phyloP scores from a whole-genome alignment of 139 green algal genomes.

The Chlamydomonas sp. region DNA sequence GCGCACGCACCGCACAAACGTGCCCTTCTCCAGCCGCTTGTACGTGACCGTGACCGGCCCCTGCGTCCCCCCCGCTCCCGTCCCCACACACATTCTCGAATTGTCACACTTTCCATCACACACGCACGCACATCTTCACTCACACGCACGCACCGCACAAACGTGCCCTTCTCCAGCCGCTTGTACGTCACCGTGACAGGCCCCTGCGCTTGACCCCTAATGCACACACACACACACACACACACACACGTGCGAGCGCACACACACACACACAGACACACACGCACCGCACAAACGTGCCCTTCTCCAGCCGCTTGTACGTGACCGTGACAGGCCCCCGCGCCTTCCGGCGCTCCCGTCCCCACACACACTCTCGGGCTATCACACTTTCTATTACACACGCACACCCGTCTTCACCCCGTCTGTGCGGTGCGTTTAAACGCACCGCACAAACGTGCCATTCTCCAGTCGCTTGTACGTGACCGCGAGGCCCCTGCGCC shows the following conservation, averaged over 20 bases:
- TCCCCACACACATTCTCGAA: too few species aligned
- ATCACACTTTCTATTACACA: background rate
- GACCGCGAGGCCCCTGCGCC: slow-evolving; percentile 13
- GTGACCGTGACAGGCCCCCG: slow-evolving; percentile 18
- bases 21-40: slow-evolving; percentile 39
- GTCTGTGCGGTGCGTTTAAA: slow-evolving; percentile 28
- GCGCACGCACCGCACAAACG: slow-evolving; percentile 32
- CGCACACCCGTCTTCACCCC: too few species aligned
- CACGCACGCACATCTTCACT: too few species aligned
- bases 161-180: slow-evolving; percentile 40
- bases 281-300: slow-evolving; percentile 34
- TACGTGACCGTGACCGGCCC: slow-evolving; percentile 36
- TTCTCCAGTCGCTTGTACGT: slow-evolving; percentile 40
- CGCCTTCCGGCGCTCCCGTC: background rate
- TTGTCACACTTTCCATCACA: too few species aligned
- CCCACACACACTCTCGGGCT: too few species aligned
- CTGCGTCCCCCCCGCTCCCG: slow-evolving; percentile 3
- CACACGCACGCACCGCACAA: slow-evolving; percentile 28
- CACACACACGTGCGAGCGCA: too few species aligned
- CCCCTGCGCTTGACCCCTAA: slow-evolving; percentile 15
- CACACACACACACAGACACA: too few species aligned
- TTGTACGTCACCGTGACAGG: slow-evolving; percentile 31
- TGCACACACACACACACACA: too few species aligned
- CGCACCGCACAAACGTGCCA: slow-evolving; percentile 38
- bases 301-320: slow-evolving; percentile 44